Evolutionary conservation across 495 filamentous ascomycete species (phyloP).

Genomic region (Penicillium paradoxum): DNA sequence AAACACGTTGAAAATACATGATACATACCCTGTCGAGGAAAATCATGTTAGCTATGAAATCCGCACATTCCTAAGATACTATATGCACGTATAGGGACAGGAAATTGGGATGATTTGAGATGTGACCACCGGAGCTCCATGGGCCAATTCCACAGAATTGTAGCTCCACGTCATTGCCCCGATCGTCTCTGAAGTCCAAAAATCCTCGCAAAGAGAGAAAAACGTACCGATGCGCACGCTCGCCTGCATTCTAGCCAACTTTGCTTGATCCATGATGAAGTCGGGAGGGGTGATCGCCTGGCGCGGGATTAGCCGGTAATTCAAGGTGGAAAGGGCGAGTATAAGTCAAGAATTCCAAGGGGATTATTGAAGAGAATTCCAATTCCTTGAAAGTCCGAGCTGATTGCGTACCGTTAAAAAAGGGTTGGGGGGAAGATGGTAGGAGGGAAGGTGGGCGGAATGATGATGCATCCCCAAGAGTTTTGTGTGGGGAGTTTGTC

Average conservation of each 20-base stretch:
- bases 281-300: conserved; percentile 25
- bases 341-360: neutral
- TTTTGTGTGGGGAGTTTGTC: conserved; percentile 24
- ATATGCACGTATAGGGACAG: neutral
- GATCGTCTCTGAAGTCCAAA: neutral
- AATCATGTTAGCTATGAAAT: neutral
- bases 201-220: conserved; percentile 3
- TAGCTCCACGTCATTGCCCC: neutral
- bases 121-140: neutral
- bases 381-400: neutral
- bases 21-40: conserved; percentile 31
- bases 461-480: conserved; percentile 19
- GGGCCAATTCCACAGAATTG: neutral
- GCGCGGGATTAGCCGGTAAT: conserved; percentile 16
- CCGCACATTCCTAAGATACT: neutral
- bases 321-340: neutral
- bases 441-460: conserved; percentile 8
- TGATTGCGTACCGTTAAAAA: conserved; percentile 10
- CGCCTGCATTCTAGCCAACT: conserved; percentile 53
- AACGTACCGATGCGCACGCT: conserved; percentile 54
- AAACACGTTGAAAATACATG: conserved; percentile 4
- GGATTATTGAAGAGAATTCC: neutral
- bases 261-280: conserved; percentile 53
- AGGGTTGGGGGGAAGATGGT: conserved; percentile 9
- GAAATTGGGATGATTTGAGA: neutral